Evolutionary conservation across 1,284 basidiomycete species (phyloP), one percentile per base, ranked within the genome.

Genomic region (Apiotrichum akiyoshidainum): DNA sequence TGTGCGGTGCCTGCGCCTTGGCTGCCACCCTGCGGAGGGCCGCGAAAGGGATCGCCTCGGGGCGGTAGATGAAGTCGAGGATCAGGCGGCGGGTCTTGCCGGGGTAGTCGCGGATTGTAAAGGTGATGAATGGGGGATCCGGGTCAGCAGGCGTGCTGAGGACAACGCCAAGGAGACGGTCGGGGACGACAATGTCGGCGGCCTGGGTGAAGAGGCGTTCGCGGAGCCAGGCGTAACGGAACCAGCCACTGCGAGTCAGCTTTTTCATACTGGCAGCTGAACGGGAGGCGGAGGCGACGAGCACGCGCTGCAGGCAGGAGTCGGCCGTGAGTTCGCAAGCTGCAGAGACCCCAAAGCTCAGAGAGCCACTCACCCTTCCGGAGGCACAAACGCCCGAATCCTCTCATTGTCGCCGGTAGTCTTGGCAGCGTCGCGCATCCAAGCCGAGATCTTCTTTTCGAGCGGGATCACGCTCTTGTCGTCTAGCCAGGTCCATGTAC

Each of bases 1-100:
- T 31, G 39, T 59, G 51, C 16, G 37, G 19, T 10, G 54, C 55
- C 21, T 54, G 52, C 22, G 54, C 46, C 1, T 35, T 16, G 46
- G 26, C 26, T 2, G 31, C 46, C 16, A 13, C 26, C 13, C 2
- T 34, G 31, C 46, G 46, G 7, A 47, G 26, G 17, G 31, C 31
- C 6, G 12, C 16, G 14, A 31, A 47, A 3, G 46, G 26, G 17
- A 47, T 47, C 19, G 44, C 41, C 26, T 50, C 19, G 9, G 44
- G 46, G 14, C 33, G 33, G n/a, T 33, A 34, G 6, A 47, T 22
- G 21, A 47, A 47, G 17, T 47, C 31, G 31, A 47, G 33, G 16
- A 34, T n/a, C 4, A 47, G 26, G 16, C 16, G 26, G 31, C 31
- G 46, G 16, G 46, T 10, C 12, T 16, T 10, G 31, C 17, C 19